Evolutionary conservation across 192 early-diverging fungal species (phyloP).

Genomic region (Thamnidium elegans): DNA sequence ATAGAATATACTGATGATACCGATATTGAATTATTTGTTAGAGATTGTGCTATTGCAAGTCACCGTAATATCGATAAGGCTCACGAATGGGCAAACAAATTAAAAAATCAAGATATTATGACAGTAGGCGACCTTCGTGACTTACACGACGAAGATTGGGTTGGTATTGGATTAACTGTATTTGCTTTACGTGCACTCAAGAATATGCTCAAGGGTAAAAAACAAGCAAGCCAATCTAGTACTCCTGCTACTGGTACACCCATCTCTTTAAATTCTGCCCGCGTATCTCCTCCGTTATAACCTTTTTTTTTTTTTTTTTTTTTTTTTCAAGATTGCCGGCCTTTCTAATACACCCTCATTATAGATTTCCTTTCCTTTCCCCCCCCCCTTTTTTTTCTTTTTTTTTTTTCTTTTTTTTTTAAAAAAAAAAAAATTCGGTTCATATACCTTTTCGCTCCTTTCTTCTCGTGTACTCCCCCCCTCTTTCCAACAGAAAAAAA

Average conservation of each 20-base stretch:
- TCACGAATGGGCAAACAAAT: conserved; percentile 65
- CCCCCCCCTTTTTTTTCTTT: background rate
- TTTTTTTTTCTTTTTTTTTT: background rate
- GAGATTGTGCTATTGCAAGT: conserved; percentile 58
- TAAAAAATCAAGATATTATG: conserved; percentile 77
- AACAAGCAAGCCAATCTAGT: conserved; percentile 2
- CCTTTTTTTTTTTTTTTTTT: too few species aligned
- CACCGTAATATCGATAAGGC: conserved; percentile 71
- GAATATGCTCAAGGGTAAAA: conserved; percentile 53
- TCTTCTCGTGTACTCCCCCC: background rate
- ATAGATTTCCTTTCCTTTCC: background rate
- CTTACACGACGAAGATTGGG: conserved; percentile 75
- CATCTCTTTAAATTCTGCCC: background rate
- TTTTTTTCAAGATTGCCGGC: conserved; percentile 7
- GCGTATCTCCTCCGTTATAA: conserved; percentile 8
- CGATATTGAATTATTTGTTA: conserved; percentile 68
- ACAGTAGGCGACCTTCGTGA: conserved; percentile 74
- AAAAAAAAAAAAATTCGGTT: background rate
- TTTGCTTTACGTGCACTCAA: conserved; percentile 54
- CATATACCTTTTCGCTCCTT: background rate
- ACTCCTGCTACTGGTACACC: background rate
- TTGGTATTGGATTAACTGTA: conserved; percentile 55
- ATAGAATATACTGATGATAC: conserved; percentile 50
- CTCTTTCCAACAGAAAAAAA: background rate
- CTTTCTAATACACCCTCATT: background rate